phyloP scores from a whole-genome alignment of 805 yeast species.

The Clavispora santaluciae region DNA sequence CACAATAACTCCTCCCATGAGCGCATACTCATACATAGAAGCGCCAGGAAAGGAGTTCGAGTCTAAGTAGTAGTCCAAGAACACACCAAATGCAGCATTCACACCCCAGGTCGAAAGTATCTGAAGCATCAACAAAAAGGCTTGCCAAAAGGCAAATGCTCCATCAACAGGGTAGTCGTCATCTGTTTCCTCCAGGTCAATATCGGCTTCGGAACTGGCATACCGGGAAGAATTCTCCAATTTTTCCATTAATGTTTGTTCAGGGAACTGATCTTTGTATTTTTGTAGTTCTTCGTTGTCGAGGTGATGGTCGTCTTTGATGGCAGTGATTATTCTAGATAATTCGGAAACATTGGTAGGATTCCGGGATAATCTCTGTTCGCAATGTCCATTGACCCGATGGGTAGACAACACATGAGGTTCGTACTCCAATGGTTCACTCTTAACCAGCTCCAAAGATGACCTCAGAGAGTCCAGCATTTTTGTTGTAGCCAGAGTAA shows the following conservation, averaged over 20 bases:
- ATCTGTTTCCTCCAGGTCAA: background rate
- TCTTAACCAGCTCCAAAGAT: too few relatives aligned
- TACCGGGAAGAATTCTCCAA: background rate
- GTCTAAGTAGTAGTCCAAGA: conserved; percentile 46
- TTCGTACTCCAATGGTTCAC: background rate
- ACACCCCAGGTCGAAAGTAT: conserved; percentile 55
- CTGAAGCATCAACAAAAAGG: conserved; percentile 30
- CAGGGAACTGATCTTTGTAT: conserved; percentile 9
- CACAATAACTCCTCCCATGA: conserved; percentile 64
- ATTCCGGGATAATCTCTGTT: background rate
- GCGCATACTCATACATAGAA: conserved; percentile 53
- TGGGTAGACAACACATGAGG: background rate
- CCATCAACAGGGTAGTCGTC: conserved; percentile 15
- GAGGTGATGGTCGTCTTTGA: conserved; percentile 14
- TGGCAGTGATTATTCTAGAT: conserved; percentile 11
- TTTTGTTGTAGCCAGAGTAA: too few relatives aligned
- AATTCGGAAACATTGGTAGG: conserved; percentile 11
- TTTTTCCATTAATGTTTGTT: conserved; percentile 9
- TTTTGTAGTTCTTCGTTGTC: conserved; percentile 9
- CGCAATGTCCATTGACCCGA: background rate
- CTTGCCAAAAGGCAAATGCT: conserved; percentile 17
- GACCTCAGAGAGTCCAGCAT: too few relatives aligned
- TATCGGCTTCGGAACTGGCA: background rate
- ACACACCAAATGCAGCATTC: conserved; percentile 55
- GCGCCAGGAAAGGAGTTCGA: conserved; percentile 47